phyloP scores from a whole-genome alignment of 371 early-diverging fungal species.

The Basidiobolus meristosporus region DNA sequence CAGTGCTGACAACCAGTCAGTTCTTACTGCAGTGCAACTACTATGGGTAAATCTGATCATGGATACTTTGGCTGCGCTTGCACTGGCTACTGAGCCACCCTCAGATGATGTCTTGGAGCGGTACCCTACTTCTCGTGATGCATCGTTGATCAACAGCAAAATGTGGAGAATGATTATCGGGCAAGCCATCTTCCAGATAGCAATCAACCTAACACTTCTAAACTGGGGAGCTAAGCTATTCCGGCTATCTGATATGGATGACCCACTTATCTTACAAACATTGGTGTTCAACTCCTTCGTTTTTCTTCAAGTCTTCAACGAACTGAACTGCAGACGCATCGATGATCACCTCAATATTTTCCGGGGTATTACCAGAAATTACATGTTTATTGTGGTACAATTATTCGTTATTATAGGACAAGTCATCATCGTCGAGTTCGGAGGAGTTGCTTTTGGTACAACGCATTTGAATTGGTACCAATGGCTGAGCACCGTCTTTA shows the following conservation, averaged over 20 bases:
- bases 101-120: slow-evolving; percentile 33
- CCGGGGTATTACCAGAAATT: slow-evolving; percentile 23
- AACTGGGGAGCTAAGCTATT: slow-evolving; percentile 23
- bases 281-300: slow-evolving; percentile 64
- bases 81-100: slow-evolving; percentile 57
- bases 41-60: slow-evolving; percentile 70
- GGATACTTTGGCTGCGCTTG: slow-evolving; percentile 63
- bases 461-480: slow-evolving; percentile 18
- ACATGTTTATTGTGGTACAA: slow-evolving; percentile 33
- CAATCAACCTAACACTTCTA: slow-evolving; percentile 23
- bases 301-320: slow-evolving; percentile 59
- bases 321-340: slow-evolving; percentile 47
- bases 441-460: slow-evolving; percentile 36
- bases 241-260: neutral
- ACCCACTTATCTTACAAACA: slow-evolving; percentile 14
- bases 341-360: slow-evolving; percentile 48
- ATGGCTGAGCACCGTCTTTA: slow-evolving; percentile 42
- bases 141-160: slow-evolving; percentile 31
- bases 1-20: slow-evolving; percentile 17
- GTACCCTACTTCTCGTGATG: slow-evolving; percentile 30
- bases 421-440: slow-evolving; percentile 33
- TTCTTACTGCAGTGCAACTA: slow-evolving; percentile 52
- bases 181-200: slow-evolving; percentile 35
- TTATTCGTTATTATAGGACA: slow-evolving; percentile 27
- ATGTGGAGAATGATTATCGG: slow-evolving; percentile 64